Conservation (phyloP, 1,284 basidiomycete species). For the Pisolithus thermaeus region DNA sequence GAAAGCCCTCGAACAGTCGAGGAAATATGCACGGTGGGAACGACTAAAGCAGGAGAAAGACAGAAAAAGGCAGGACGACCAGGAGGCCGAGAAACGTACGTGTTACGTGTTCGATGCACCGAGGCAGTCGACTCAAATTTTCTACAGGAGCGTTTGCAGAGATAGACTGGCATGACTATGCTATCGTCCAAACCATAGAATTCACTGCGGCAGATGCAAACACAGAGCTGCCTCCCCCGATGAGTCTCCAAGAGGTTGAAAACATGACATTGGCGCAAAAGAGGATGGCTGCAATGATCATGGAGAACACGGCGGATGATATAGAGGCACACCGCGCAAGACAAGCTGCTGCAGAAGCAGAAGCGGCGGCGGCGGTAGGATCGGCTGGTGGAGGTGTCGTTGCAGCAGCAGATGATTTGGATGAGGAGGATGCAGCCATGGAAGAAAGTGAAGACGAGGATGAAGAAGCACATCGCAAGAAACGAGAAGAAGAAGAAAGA, state of each 20-base stretch:
- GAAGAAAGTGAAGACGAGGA: constrained; percentile 76
- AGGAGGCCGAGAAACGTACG: constrained; percentile 81
- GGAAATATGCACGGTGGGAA: constrained; percentile 86
- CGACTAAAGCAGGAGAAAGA: constrained; percentile 77
- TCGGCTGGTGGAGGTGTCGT: constrained; percentile 40
- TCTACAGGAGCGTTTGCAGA: constrained; percentile 81
- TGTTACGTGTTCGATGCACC: constrained; percentile 3
- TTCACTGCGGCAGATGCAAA: constrained; percentile 91
- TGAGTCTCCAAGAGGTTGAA: constrained; percentile 91
- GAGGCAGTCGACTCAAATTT: constrained; percentile 9
- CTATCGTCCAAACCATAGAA: constrained; percentile 97
- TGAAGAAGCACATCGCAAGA: constrained; percentile 58
- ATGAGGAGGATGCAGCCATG: constrained; percentile 64
- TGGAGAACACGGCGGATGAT: constrained; percentile 86
- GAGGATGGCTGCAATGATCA: constrained; percentile 97
- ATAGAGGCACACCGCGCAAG: constrained; percentile 74
- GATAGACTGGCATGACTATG: constrained; percentile 99
- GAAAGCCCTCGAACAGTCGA: constrained; percentile 74
- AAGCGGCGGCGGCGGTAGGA: constrained; percentile 66
- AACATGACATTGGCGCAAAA: constrained; percentile 97
- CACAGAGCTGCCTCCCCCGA: constrained; percentile 91
- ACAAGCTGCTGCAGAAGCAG: constrained; percentile 75
- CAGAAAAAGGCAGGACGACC: constrained; percentile 82
- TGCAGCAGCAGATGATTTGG: constrained; percentile 27
- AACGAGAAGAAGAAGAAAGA: constrained; percentile 72